These are phyloP conservation scores for Taphrina wiesneri DNA, from an alignment of 1,139 yeast species.

Conservation along the genomic window DNA sequence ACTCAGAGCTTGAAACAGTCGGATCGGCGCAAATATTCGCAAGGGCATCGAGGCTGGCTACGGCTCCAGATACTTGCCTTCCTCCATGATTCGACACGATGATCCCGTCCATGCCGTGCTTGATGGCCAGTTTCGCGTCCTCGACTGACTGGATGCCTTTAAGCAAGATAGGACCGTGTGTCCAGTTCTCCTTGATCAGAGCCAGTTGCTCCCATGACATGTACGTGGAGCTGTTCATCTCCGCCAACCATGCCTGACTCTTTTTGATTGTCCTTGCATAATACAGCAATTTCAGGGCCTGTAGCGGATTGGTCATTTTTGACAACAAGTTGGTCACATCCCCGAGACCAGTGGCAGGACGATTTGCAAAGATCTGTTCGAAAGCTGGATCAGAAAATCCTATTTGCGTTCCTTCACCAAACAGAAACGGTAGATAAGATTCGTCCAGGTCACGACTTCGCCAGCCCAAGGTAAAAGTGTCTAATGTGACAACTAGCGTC, in stretches of 20 bases:
- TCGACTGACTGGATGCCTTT: slow-evolving; percentile 71
- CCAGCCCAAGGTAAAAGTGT: slow-evolving; percentile 43
- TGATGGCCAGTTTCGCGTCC: slow-evolving; percentile 65
- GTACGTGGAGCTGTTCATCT: slow-evolving; percentile 29
- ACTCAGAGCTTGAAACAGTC: slow-evolving; percentile 43
- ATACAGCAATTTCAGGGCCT: slow-evolving; percentile 19
- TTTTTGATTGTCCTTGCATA: slow-evolving; percentile 29
- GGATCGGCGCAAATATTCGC: slow-evolving; percentile 60
- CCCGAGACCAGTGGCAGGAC: slow-evolving; percentile 14
- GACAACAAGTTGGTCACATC: slow-evolving; percentile 15
- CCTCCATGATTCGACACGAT: slow-evolving; percentile 80
- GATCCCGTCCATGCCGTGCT: slow-evolving; percentile 64
- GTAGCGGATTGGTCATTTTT: slow-evolving; percentile 24
- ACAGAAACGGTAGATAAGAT: slow-evolving; percentile 42
- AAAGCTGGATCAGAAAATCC: slow-evolving; percentile 43
- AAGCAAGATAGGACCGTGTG: slow-evolving; percentile 56
- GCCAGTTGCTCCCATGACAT: slow-evolving; percentile 39
- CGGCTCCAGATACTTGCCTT: slow-evolving; percentile 71
- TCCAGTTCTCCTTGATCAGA: slow-evolving; percentile 38
- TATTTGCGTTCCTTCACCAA: slow-evolving; percentile 42
- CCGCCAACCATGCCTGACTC: slow-evolving; percentile 29
- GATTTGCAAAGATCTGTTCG: slow-evolving; percentile 32
- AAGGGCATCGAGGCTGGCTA: slow-evolving; percentile 65
- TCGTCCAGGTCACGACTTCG: slow-evolving; percentile 43
- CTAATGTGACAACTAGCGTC: slow-evolving; percentile 43